Evolutionary conservation across 1,284 basidiomycete species (phyloP).

Genomic region (Malassezia japonica): DNA sequence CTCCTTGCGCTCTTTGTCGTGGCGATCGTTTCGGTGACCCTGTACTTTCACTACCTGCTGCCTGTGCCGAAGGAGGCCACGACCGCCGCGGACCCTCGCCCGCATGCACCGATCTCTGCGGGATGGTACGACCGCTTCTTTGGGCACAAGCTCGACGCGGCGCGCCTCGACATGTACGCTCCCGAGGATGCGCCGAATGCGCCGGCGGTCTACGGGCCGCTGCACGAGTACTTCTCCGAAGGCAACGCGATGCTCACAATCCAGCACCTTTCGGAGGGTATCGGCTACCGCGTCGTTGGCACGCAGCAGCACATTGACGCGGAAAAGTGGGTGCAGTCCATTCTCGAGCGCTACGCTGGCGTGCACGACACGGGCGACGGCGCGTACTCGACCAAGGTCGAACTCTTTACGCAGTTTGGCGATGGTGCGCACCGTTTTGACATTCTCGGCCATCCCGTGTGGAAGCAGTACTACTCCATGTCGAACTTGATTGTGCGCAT

Average conservation of each 20-base stretch:
- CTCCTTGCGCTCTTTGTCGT: conserved; percentile 19
- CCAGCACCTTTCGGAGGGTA: conserved; percentile 56
- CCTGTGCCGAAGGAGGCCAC: conserved; percentile 27
- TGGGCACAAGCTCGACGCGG: neutral
- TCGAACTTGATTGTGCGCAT: conserved; percentile 81
- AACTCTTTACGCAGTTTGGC: conserved; percentile 44
- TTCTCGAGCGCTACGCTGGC: conserved; percentile 56
- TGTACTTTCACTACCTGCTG: conserved; percentile 39
- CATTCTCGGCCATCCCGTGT: conserved; percentile 57
- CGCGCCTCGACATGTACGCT: neutral
- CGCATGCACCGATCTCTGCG: neutral
- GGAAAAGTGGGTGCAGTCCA: conserved; percentile 69
- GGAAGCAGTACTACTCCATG: conserved; percentile 80
- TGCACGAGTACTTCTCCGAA: conserved; percentile 34
- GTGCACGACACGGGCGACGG: conserved; percentile 29
- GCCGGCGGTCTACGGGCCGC: neutral
- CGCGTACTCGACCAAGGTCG: conserved; percentile 29
- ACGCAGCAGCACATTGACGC: conserved; percentile 76
- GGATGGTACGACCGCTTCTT: conserved; percentile 1
- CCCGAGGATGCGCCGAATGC: neutral
- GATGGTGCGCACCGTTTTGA: conserved; percentile 45
- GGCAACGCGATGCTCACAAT: conserved; percentile 37
- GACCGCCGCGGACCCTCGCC: conserved; percentile 13
- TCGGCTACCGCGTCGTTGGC: conserved; percentile 85
- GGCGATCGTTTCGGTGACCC: conserved; percentile 22